A percentile compares a stretch with the other conserved stretches of the same genome.
phyloP scores from a whole-genome alignment of 2,329 filamentous ascomycete species.

The Cercospora beticola region DNA sequence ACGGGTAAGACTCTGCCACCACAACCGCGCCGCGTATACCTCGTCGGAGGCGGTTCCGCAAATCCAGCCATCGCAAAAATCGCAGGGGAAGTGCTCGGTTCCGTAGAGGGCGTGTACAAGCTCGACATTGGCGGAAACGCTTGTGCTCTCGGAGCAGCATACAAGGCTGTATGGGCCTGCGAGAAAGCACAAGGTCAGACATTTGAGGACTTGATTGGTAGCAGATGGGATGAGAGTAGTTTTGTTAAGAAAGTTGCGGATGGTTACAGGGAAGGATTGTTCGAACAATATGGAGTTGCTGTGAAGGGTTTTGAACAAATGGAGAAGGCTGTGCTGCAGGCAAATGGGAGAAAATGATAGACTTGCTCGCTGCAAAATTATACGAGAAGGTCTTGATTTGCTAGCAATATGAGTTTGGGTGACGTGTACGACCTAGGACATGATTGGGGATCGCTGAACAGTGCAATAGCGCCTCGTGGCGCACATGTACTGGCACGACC shows the following conservation, averaged over 20 bases:
- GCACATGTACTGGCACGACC: background rate
- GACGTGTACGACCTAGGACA: background rate
- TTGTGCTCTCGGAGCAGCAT: constrained; percentile 88
- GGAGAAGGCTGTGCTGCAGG: constrained; percentile 63
- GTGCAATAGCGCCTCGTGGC: background rate
- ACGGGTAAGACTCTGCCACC: constrained; percentile 63
- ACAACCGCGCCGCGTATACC: constrained; percentile 85
- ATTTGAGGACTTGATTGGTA: constrained; percentile 84
- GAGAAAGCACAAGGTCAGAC: constrained; percentile 61
- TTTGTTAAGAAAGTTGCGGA: constrained; percentile 80
- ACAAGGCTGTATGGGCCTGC: constrained; percentile 92
- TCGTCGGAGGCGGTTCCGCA: constrained; percentile 86
- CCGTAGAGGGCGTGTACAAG: constrained; percentile 84
- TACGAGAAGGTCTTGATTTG: background rate
- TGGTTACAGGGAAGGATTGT: constrained; percentile 73
- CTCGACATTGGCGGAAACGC: constrained; percentile 94
- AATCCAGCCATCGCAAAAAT: constrained; percentile 87
- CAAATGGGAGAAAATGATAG: background rate
- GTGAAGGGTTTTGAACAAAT: constrained; percentile 74
- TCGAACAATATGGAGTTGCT: constrained; percentile 74
- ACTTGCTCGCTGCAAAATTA: background rate
- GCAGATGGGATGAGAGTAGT: constrained; percentile 79
- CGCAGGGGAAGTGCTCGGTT: constrained; percentile 84
- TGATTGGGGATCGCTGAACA: background rate
- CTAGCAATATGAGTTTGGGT: background rate